Conservation (phyloP, 495 filamentous ascomycete genomes). For the Hamigera avellanea region DNA sequence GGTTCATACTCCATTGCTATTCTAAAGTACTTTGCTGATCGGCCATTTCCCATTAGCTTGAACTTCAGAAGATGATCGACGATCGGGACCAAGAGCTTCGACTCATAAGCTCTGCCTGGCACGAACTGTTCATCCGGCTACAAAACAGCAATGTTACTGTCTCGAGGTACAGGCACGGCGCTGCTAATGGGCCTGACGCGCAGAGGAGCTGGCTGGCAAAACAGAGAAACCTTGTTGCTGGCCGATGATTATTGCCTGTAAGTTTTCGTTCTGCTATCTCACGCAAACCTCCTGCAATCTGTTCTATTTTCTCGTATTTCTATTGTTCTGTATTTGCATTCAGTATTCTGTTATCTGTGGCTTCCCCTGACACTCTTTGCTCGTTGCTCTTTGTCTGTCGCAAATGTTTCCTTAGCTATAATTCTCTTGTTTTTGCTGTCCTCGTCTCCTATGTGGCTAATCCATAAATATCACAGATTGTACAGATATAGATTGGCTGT, state of each 20-base stretch:
- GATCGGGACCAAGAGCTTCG: slow-evolving; percentile 65
- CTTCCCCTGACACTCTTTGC: no score
- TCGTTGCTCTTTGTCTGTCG: no score
- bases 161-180: slow-evolving; percentile 30
- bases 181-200: slow-evolving; percentile 61
- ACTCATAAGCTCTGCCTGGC: slow-evolving; percentile 85
- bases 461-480: no score
- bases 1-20: slow-evolving; percentile 1
- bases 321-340: slow-evolving; percentile 3
- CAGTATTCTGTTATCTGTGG: no score
- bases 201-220: slow-evolving; percentile 85
- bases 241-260: slow-evolving; percentile 13
- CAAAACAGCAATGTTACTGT: slow-evolving; percentile 78
- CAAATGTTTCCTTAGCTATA: no score
- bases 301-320: slow-evolving; percentile 1
- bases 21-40: background rate
- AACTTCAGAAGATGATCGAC: slow-evolving; percentile 53
- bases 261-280: no score
- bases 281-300: no score
- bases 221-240: slow-evolving; percentile 63
- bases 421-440: background rate
- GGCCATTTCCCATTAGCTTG: slow-evolving; percentile 27
- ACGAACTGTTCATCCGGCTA: slow-evolving; percentile 70
- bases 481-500: no score
- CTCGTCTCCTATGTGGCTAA: no score